phyloP scores from a whole-genome alignment of 2,329 filamentous ascomycete species.

The Fusarium annulatum region DNA sequence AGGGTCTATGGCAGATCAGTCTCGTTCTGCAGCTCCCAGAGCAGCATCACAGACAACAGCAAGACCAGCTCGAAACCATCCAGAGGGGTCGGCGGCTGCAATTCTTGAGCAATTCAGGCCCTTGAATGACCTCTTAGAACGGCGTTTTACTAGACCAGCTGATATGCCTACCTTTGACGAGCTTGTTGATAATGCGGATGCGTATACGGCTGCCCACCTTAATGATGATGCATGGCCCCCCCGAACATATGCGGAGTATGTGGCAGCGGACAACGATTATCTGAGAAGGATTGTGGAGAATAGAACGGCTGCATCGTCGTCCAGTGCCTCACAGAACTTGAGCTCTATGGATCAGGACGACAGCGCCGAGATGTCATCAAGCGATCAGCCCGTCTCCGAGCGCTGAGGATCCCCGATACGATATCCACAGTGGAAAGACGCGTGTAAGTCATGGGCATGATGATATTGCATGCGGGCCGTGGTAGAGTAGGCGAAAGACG shows the following conservation, averaged over 20 bases:
- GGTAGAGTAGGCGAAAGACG: not conserved
- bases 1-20: too few species aligned
- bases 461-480: not conserved
- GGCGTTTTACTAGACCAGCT: not conserved
- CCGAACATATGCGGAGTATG: not conserved
- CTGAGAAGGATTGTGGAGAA: not conserved
- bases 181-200: not conserved
- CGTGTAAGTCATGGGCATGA: conserved; percentile 14
- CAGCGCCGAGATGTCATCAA: not conserved
- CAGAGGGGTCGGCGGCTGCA: not conserved
- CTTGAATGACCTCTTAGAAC: not conserved
- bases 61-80: not conserved
- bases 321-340: not conserved
- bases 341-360: not conserved
- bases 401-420: not conserved
- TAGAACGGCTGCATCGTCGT: not conserved
- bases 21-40: not conserved
- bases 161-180: not conserved
- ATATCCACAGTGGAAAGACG: conserved; percentile 1
- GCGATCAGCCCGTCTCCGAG: not conserved
- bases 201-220: not conserved
- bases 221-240: not conserved
- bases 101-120: not conserved
- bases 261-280: not conserved
- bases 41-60: not conserved